Percentiles rank a stretch among this genome's conserved stretches.
Conservation (phyloP, 2,329 filamentous ascomycete genomes). For the Aureobasidium lini region DNA sequence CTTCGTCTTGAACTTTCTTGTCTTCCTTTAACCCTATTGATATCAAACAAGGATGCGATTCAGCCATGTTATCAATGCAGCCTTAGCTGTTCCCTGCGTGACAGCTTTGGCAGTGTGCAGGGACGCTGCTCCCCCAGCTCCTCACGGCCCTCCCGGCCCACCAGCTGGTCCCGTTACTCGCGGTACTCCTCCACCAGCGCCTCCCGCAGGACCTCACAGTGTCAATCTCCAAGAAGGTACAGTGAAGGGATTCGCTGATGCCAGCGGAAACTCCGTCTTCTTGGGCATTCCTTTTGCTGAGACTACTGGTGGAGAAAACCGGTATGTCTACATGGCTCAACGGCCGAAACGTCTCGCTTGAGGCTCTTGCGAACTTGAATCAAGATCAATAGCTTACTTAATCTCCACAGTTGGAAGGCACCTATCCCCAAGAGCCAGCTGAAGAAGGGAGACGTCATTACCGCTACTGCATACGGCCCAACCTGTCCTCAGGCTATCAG, state of each 20-base stretch:
- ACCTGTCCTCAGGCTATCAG: conserved; percentile 20
- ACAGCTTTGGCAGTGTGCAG: background rate
- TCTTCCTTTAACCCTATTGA: background rate
- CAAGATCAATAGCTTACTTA: background rate
- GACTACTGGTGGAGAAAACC: conserved; percentile 34
- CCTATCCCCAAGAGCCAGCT: conserved; percentile 17
- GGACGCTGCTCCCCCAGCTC: background rate
- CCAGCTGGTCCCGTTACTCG: background rate
- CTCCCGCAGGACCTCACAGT: background rate
- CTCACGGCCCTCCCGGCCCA: background rate
- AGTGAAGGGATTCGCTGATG: conserved; percentile 15
- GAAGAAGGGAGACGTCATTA: background rate
- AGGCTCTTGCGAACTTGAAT: background rate
- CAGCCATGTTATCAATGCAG: conserved; percentile 1
- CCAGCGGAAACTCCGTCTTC: conserved; percentile 25
- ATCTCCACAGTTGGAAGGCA: conserved; percentile 22
- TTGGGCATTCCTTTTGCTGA: conserved; percentile 35
- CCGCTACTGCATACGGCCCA: conserved; percentile 6
- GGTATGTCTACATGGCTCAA: conserved; percentile 19
- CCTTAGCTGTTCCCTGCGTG: conserved; percentile 3
- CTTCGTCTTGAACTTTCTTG: background rate
- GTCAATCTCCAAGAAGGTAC: conserved; percentile 4
- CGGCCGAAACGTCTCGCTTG: conserved; percentile 1
- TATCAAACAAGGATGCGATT: background rate
- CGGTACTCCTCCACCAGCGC: background rate